phyloP scores from a whole-genome alignment of 139 green algal species.

The Chlorella sp. region DNA sequence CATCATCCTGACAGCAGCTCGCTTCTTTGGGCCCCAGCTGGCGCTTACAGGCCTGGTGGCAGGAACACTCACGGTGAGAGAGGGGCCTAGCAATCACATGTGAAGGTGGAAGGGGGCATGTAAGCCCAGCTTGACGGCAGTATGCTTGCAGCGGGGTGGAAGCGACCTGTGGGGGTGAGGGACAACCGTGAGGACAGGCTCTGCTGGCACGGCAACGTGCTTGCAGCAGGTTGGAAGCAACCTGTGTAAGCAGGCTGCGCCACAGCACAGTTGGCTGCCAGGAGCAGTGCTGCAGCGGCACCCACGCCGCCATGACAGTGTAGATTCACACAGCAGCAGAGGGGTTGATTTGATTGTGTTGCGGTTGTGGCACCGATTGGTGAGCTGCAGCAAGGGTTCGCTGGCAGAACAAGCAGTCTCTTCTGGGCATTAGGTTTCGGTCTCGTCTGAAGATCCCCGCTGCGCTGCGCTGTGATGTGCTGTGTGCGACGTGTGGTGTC shows the following conservation, averaged over 20 bases:
- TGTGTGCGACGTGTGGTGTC: neutral
- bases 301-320: too few species aligned
- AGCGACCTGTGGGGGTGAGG: neutral
- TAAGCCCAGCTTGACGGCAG: too few species aligned
- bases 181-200: neutral
- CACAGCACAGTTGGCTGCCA: too few species aligned
- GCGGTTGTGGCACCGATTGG: neutral
- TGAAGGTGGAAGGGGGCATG: too few species aligned
- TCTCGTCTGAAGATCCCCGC: neutral
- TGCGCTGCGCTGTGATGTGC: neutral
- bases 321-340: neutral
- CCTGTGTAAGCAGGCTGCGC: too few species aligned
- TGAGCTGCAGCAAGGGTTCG: neutral
- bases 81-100: too few species aligned
- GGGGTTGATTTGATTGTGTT: neutral
- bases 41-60: conserved; percentile 34
- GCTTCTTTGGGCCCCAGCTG: conserved; percentile 47
- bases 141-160: neutral
- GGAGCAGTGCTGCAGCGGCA: too few species aligned
- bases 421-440: neutral
- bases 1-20: conserved; percentile 40
- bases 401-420: too few species aligned
- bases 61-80: conserved; percentile 44
- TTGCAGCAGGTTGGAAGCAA: too few species aligned
- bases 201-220: too few species aligned